Base-by-base conservation (phyloP, 306 rosid species). In the Sesbania bispinosa region DNA sequence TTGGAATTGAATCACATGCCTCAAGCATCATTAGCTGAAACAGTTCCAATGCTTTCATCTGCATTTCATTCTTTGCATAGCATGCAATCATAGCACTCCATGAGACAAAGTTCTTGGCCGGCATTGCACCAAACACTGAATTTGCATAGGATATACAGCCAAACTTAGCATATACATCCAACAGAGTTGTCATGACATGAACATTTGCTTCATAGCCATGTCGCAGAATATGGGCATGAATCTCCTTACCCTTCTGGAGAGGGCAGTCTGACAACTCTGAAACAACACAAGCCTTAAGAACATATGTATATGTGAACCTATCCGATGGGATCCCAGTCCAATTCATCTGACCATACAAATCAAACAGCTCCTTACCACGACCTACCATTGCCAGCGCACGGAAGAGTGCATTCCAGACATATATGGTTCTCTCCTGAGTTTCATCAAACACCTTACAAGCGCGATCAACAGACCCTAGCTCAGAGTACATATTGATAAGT, bases 371-470 rank as follows among this genome's bases (percentile, higher is more conserved):
- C 66, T 73, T 58, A 10, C 97, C 97, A 71, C 11, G 80, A 71
- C 96, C 96, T 27, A 53, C 89, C 89, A 88, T 66, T 9, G 96
- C 80, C 67, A 91, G 87, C 2, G 90, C 96, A 52, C 89, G 83
- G 19, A 91, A 86, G 55, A 88, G 45, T 45, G 97, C 97, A 72
- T 88, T 91, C 96, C 97, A 88, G 21, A 91, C 92, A 84, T 85
- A 91, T 29, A 91, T 88, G 32, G 96, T 88, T 83, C 86, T 88
- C 7, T 83, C 76, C 15, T 10, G 83, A 52, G 89, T 85, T 82
- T 79, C 81, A 75, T 85, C 87, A 30, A 91, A 91, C 67, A 88
- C 97, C 78, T 85, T 32, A 57, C 88, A 79, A 42, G 89, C 97
- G 69, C 62, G 55, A 24, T 87, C 93, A 5, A 91, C 38, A 35